Conservation (phyloP, 140 eudicot genomes). For the Flaveria floridana region DNA sequence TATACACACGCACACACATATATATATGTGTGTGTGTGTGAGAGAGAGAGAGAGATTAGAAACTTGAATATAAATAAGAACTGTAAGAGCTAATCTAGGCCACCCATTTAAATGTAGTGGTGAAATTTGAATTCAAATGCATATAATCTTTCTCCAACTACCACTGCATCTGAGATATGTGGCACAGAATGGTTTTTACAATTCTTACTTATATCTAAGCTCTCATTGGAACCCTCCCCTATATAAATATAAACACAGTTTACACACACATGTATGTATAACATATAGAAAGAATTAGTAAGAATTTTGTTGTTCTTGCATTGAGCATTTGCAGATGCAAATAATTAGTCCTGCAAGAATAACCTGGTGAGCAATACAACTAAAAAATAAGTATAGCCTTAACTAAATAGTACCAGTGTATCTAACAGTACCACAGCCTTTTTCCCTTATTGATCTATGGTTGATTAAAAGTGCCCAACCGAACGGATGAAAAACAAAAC, state of each 20-base stretch:
- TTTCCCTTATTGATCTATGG: constrained; percentile 4
- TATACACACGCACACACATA: background rate
- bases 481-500: background rate
- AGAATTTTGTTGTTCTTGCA: background rate
- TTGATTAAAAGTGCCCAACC: constrained; percentile 5
- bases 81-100: background rate
- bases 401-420: background rate
- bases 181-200: background rate
- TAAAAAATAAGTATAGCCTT: background rate
- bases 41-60: background rate
- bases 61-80: background rate
- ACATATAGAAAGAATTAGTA: no score
- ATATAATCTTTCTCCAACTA: background rate
- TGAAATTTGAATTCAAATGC: background rate
- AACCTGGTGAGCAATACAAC: background rate
- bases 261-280: background rate
- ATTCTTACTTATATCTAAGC: background rate
- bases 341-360: constrained; percentile 17
- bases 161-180: background rate
- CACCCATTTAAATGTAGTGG: background rate
- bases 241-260: background rate
- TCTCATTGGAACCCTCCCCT: background rate
- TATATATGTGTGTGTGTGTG: background rate
- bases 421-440: constrained; percentile 13
- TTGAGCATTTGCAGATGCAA: constrained; percentile 1